These are phyloP conservation scores for Primulina tabacum DNA, from an alignment of 257 asterid species.

Conservation along the genomic window DNA sequence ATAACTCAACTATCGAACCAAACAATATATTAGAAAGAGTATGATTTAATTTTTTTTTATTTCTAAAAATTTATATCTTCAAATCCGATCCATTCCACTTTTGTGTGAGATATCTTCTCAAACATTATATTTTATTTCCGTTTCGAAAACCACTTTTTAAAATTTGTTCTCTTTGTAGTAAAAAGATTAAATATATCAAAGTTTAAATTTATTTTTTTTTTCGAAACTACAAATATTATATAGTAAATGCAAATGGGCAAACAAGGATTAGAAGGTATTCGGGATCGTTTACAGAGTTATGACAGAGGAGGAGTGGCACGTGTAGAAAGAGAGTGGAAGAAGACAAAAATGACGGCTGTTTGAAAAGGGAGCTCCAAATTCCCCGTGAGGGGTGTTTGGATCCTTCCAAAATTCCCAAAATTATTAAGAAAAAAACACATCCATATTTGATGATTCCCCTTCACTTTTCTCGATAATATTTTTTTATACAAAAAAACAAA, in stretches of 20 bases:
- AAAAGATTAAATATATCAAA: no score
- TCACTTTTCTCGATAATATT: conserved; percentile 50
- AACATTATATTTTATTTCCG: no score
- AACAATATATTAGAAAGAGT: no score
- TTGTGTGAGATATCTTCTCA: no score
- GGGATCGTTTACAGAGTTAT: not conserved
- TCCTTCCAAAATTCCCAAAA: conserved; percentile 45
- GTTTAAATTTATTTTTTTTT: no score
- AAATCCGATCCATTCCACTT: no score
- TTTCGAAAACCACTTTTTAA: no score
- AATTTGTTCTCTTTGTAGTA: no score
- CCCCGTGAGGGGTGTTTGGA: conserved; percentile 95
- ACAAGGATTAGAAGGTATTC: not conserved
- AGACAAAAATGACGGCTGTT: conserved; percentile 72
- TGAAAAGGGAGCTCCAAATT: conserved; percentile 71
- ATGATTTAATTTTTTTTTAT: no score
- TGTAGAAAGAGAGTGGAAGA: conserved; percentile 56
- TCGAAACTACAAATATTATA: no score
- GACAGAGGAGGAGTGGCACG: conserved; percentile 35
- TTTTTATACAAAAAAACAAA: conserved; percentile 32
- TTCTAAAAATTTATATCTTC: no score
- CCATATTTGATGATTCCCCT: conserved; percentile 31
- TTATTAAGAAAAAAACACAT: conserved; percentile 25
- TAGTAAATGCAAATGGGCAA: not conserved
- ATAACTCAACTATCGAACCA: no score